These are phyloP conservation scores for Zygoascus flipseniorum DNA, from an alignment of 805 yeast species.

Conservation along the genomic window DNA sequence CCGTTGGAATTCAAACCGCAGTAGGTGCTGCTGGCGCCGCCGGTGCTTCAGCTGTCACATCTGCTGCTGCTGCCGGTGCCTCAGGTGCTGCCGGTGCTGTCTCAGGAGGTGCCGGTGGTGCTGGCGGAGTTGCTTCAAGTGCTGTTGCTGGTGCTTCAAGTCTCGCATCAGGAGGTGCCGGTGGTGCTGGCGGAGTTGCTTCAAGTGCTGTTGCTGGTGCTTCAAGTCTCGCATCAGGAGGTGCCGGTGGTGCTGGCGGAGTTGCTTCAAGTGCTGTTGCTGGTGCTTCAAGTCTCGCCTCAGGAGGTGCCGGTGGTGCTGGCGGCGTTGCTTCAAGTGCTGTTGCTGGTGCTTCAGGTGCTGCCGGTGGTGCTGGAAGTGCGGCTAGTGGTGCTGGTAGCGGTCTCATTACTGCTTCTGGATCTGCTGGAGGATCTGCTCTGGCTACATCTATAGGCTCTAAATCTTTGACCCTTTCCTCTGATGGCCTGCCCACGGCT, in stretches of 20 bases:
- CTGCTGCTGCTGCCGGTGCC: conserved; percentile 24
- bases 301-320: conserved; percentile 11
- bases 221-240: conserved; percentile 23
- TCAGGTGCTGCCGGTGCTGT: conserved; percentile 31
- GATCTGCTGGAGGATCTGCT: conserved; percentile 6
- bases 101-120: conserved; percentile 7
- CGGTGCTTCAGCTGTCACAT: conserved; percentile 5
- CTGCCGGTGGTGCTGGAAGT: not conserved
- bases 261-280: conserved; percentile 15
- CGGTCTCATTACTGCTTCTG: conserved; percentile 2
- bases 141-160: conserved; percentile 11
- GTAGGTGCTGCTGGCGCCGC: conserved; percentile 7
- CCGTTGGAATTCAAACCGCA: conserved; percentile 4
- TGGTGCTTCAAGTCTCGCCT: conserved; percentile 5
- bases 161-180: conserved; percentile 1
- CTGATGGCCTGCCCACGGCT: conserved; percentile 8
- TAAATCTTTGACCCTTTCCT: not conserved
- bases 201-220: conserved; percentile 23
- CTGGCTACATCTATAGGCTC: not conserved
- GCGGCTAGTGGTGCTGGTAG: conserved; percentile 1
- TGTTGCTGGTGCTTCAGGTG: conserved; percentile 1
- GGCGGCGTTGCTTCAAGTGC: conserved; percentile 3
- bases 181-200: conserved; percentile 7
- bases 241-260: conserved; percentile 10
- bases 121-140: conserved; percentile 11